Evolutionary conservation across 1,284 basidiomycete genomes (phyloP), one percentile per base, ranked within the genome.

Genomic region (Leccinum fallax): DNA sequence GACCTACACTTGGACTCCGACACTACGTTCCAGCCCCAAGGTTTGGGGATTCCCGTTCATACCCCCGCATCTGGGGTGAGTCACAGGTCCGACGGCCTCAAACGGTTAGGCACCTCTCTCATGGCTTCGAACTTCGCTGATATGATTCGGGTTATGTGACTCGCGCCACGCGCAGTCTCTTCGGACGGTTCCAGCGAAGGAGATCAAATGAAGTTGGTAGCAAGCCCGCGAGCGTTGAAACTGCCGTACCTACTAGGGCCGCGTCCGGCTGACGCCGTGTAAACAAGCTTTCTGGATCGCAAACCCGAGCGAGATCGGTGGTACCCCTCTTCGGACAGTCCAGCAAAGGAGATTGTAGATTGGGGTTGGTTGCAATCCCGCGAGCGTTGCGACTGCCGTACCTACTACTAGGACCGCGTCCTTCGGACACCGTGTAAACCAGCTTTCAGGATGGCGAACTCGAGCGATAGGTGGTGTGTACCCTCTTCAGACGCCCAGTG

Each of bases 201-300:
- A 46, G 43, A 46, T 46, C 43, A 46, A 46, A 46, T 46, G 43
- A 46, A 21, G 43, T 46, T 46, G 43, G 43, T 11, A 46, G 19
- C 83, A 85, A 46, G 43, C 43, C 43, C 43, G 43, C 43, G 43
- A 46, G 10, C 19, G 10, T 19, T 46, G 9, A 5, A 10, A 11
- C 40, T 19, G 43, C 10, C 40, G 40, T 36, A 36, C 34, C 15
- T 36, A 36, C 13, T 7, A 36, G 34, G 34, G 34, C 34, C 34
- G 34, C 34, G 34, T 36, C 34, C 15, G 13, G 13, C 34, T 6
- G 34, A 36, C 34, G 15, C 34, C 34, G 34, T 7, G 34, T 36
- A 36, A 15, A 36, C 15, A 6, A 36, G 34, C 34, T 36, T 36
- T 36, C 34, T 36, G 15, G 13, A 36, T 36, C 6, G 34, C 15